A percentile compares a stretch with the other conserved stretches of the same genome.
These are phyloP conservation scores for Typha latifolia DNA, from an alignment of 176 grass and related monocot genomes.

Conservation along the genomic window DNA sequence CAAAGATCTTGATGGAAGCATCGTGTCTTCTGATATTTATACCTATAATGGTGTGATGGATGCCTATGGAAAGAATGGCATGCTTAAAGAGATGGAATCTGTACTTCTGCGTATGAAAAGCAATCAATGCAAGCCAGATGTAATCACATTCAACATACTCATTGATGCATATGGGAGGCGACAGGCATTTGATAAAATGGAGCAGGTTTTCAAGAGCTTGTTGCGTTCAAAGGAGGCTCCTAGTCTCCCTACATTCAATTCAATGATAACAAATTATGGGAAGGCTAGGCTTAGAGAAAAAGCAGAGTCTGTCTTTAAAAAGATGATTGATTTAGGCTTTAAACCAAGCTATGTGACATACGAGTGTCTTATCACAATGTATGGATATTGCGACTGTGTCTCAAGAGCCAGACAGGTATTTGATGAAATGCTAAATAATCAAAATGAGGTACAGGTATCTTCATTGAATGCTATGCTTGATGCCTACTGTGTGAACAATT, in stretches of 20 bases:
- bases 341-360: constrained; percentile 75
- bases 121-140: constrained; percentile 69
- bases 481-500: constrained; percentile 74
- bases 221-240: constrained; percentile 70
- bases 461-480: constrained; percentile 79
- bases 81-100: constrained; percentile 91
- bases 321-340: constrained; percentile 70
- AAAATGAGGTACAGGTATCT: constrained; percentile 45
- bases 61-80: constrained; percentile 78
- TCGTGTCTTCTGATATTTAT: constrained; percentile 58
- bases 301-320: constrained; percentile 53
- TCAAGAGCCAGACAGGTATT: constrained; percentile 59
- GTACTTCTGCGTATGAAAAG: constrained; percentile 74
- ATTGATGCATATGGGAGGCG: constrained; percentile 80
- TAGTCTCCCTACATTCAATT: constrained; percentile 85
- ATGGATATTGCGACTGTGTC: constrained; percentile 58
- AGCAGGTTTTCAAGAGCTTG: constrained; percentile 90
- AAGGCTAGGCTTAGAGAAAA: constrained; percentile 84
- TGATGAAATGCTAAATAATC: constrained; percentile 51
- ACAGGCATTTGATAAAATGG: constrained; percentile 91
- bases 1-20: constrained; percentile 75
- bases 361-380: constrained; percentile 77
- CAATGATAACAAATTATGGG: constrained; percentile 93
- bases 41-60: constrained; percentile 83
- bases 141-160: constrained; percentile 91